These are phyloP conservation scores for Cladosporium sp. DNA, from an alignment of 2,329 filamentous ascomycete genomes.

Conservation along the genomic window DNA sequence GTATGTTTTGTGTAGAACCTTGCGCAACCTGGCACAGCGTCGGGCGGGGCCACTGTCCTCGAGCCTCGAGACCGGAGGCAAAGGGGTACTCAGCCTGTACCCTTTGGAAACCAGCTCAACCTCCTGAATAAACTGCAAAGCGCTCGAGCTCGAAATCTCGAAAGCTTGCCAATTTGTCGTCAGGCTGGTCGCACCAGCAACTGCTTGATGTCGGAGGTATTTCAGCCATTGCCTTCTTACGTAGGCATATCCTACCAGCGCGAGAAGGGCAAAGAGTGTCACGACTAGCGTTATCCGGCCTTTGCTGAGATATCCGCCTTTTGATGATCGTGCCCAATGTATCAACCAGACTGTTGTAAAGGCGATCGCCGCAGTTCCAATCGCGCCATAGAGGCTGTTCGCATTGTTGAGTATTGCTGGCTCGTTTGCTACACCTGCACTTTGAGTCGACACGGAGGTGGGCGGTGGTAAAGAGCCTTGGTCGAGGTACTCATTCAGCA, in stretches of 20 bases:
- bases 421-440: slow-evolving; percentile 18
- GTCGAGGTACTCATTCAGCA: slow-evolving; percentile 63
- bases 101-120: slow-evolving; percentile 92
- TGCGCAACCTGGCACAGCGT: slow-evolving; percentile 75
- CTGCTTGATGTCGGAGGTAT: slow-evolving; percentile 68
- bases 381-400: slow-evolving; percentile 60
- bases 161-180: slow-evolving; percentile 73
- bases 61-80: slow-evolving; percentile 87
- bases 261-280: slow-evolving; percentile 49
- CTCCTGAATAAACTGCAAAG: slow-evolving; percentile 80
- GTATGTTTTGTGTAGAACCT: slow-evolving; percentile 66
- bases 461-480: slow-evolving; percentile 37
- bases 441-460: slow-evolving; percentile 12
- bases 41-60: slow-evolving; percentile 69
- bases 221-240: slow-evolving; percentile 76
- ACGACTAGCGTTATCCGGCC: slow-evolving; percentile 46
- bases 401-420: slow-evolving; percentile 29
- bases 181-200: slow-evolving; percentile 63
- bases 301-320: slow-evolving; percentile 51
- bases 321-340: slow-evolving; percentile 61
- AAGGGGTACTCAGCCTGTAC: slow-evolving; percentile 80
- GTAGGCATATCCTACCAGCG: slow-evolving; percentile 63
- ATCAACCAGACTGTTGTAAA: slow-evolving; percentile 63
- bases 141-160: slow-evolving; percentile 70
- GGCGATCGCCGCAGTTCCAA: slow-evolving; percentile 58